A percentile compares a stretch with the other conserved stretches of the same genome.
Conservation (phyloP, 148 eudicot species). For the Cornus kousa region DNA sequence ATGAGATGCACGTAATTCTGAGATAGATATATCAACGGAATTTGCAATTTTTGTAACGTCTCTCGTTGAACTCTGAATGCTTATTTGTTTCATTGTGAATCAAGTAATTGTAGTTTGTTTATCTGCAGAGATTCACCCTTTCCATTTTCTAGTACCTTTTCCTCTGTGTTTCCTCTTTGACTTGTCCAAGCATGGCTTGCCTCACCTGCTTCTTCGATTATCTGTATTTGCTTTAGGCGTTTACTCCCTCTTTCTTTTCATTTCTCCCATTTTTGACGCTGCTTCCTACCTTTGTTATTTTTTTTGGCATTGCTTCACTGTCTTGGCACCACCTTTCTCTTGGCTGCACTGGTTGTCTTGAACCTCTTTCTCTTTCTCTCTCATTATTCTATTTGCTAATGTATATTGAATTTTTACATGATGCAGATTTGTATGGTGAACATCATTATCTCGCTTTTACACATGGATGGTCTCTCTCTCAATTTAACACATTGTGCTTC, state of each 20-base stretch:
- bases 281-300: too few species aligned
- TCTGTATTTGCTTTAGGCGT: too few species aligned
- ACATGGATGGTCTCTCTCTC: constrained; percentile 69
- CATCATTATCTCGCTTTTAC: constrained; percentile 78
- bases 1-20: background rate
- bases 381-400: background rate
- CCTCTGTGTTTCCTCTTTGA: too few species aligned
- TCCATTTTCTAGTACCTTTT: too few species aligned
- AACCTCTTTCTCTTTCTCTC: background rate
- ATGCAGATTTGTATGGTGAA: constrained; percentile 90
- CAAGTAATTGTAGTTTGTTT: background rate
- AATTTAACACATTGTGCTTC: constrained; percentile 50
- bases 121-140: too few species aligned
- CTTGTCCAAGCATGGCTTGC: too few species aligned
- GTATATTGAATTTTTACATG: constrained; percentile 11
- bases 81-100: background rate
- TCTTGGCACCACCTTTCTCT: too few species aligned
- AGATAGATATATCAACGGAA: background rate
- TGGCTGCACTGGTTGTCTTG: too few species aligned
- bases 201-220: too few species aligned
- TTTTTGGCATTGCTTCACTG: too few species aligned
- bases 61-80: background rate
- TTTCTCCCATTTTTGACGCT: too few species aligned
- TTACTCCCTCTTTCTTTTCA: too few species aligned
- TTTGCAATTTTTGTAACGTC: background rate